Percentiles rank a stretch among this genome's conserved stretches.
Conservation (phyloP, 208 protist species). For the Herpetomonas muscarum region DNA sequence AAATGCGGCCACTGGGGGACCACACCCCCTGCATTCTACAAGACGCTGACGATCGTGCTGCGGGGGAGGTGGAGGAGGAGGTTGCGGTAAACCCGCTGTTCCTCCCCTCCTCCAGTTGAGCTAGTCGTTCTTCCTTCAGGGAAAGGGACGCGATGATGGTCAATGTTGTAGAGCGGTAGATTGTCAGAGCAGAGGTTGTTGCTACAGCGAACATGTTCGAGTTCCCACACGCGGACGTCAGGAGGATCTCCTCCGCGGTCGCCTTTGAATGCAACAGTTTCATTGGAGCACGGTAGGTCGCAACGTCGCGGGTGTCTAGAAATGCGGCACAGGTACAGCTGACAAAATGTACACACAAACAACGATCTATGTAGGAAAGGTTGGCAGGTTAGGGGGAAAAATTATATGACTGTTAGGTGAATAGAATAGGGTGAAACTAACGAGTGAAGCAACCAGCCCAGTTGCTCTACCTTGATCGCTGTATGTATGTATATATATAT, state of each 20-base stretch:
- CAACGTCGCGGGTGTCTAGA: background rate
- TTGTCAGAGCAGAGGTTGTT: slow-evolving; percentile 35
- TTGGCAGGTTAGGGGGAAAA: no score
- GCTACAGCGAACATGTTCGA: slow-evolving; percentile 79
- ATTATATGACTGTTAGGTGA: no score
- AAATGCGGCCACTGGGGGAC: slow-evolving; percentile 69
- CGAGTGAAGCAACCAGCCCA: no score
- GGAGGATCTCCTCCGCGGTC: slow-evolving; percentile 53
- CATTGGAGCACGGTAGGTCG: slow-evolving; percentile 20
- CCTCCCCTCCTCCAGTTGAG: background rate
- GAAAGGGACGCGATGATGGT: slow-evolving; percentile 55
- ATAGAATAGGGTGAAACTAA: no score
- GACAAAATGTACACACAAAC: background rate
- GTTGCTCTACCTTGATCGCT: no score
- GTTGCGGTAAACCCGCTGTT: no score
- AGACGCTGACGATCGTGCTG: no score
- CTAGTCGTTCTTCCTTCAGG: slow-evolving; percentile 7
- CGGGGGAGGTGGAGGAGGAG: no score
- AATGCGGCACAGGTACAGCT: background rate
- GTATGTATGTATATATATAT: slow-evolving; percentile 2
- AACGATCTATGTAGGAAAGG: slow-evolving; percentile 4
- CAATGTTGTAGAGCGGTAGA: slow-evolving; percentile 79
- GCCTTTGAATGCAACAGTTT: slow-evolving; percentile 72
- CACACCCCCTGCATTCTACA: slow-evolving; percentile 37
- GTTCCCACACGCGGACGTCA: slow-evolving; percentile 66